Evolutionary conservation across 2,329 filamentous ascomycete genomes (phyloP).

Genomic region (Exutisphaerella laricina): DNA sequence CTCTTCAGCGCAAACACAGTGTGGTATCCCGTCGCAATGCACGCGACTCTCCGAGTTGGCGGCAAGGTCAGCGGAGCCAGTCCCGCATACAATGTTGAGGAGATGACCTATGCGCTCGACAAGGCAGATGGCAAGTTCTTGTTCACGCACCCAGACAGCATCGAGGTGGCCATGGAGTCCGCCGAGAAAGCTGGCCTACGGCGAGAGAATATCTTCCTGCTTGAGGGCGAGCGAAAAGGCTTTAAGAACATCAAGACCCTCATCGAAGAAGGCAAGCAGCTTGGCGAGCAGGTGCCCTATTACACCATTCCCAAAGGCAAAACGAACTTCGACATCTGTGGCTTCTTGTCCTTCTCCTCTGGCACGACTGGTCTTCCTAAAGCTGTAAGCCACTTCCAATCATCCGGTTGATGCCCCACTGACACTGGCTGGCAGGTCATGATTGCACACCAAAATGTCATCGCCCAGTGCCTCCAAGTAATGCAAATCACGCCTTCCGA

Average conservation of each 20-base stretch:
- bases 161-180: constrained; percentile 51
- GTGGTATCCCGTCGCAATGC: constrained; percentile 62
- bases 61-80: constrained; percentile 58
- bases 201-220: constrained; percentile 49
- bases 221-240: constrained; percentile 50
- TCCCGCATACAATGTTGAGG: constrained; percentile 61
- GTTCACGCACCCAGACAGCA: constrained; percentile 51
- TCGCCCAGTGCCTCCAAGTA: constrained; percentile 58
- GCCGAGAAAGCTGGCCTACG: constrained; percentile 52
- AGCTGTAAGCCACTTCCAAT: constrained; percentile 31
- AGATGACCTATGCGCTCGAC: constrained; percentile 61
- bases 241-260: constrained; percentile 47
- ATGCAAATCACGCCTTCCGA: constrained; percentile 47
- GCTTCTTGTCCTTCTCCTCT: constrained; percentile 47
- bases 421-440: constrained; percentile 39
- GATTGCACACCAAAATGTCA: constrained; percentile 51
- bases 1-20: constrained; percentile 61
- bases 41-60: constrained; percentile 49
- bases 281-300: constrained; percentile 41
- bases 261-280: constrained; percentile 39
- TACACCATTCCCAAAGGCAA: constrained; percentile 50
- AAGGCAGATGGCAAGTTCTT: constrained; percentile 53
- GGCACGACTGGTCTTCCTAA: constrained; percentile 49
- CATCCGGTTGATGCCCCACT: background rate
- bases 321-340: constrained; percentile 54